These are phyloP conservation scores for Abrus precatorius DNA, from an alignment of 306 rosid genomes.

Conservation along the genomic window DNA sequence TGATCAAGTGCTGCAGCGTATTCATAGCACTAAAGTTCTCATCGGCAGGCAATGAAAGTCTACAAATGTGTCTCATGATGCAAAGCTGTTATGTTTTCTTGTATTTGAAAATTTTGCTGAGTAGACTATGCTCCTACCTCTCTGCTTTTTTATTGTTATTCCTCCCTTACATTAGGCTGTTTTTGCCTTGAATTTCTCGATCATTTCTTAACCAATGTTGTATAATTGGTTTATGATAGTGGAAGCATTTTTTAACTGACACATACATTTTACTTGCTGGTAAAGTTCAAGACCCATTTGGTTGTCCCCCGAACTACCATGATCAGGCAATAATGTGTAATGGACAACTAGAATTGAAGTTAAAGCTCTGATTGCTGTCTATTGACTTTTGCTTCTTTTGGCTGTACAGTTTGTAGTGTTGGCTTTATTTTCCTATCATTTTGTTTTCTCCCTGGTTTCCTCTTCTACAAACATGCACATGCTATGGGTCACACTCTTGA, in stretches of 20 bases:
- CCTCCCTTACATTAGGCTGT: conserved; percentile 28
- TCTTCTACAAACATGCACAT: not conserved
- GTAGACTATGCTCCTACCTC: conserved; percentile 37
- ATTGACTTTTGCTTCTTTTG: conserved; percentile 13
- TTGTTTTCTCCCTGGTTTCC: conserved; percentile 5
- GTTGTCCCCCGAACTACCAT: conserved; percentile 32
- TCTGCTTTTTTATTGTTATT: conserved; percentile 29
- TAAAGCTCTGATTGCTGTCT: conserved; percentile 7
- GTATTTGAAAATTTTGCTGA: conserved; percentile 41
- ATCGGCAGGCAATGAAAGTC: conserved; percentile 43
- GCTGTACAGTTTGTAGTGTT: conserved; percentile 7
- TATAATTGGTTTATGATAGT: conserved; percentile 47
- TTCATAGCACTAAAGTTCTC: conserved; percentile 36
- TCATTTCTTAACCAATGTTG: conserved; percentile 44
- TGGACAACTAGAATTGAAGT: conserved; percentile 32
- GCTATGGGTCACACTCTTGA: not conserved
- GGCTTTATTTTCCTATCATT: not conserved
- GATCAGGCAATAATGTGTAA: conserved; percentile 16
- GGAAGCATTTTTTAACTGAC: conserved; percentile 41
- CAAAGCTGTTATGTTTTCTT: conserved; percentile 39
- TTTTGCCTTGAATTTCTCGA: conserved; percentile 25
- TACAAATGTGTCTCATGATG: conserved; percentile 48
- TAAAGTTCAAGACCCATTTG: conserved; percentile 26
- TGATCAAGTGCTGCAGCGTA: conserved; percentile 45
- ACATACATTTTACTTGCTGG: conserved; percentile 16